Percentiles rank a stretch among this genome's conserved stretches.
These are phyloP conservation scores for Coemansia sp. DNA, from an alignment of 192 early-diverging fungal genomes.

Conservation along the genomic window DNA sequence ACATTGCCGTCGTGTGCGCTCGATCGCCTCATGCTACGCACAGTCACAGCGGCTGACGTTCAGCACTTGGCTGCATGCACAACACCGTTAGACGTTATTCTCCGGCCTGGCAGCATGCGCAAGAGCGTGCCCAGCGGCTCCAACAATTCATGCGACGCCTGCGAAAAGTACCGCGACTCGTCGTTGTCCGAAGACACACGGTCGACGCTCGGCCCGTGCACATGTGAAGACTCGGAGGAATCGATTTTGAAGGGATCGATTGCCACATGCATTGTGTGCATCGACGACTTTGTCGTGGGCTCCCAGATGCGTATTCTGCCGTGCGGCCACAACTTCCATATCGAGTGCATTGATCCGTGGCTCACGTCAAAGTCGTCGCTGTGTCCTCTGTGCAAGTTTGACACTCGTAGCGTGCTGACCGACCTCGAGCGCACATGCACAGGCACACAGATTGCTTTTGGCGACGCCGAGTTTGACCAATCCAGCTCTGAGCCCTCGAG, in stretches of 20 bases:
- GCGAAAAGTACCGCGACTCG: background rate
- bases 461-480: constrained; percentile 17
- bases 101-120: constrained; percentile 19
- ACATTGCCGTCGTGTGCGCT: constrained; percentile 48
- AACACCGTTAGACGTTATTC: constrained; percentile 41
- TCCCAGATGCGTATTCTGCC: constrained; percentile 54
- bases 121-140: constrained; percentile 6
- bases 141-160: background rate
- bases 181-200: background rate
- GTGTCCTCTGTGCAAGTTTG: constrained; percentile 57
- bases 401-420: constrained; percentile 48
- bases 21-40: constrained; percentile 43
- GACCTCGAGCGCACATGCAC: constrained; percentile 42
- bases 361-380: constrained; percentile 51
- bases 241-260: constrained; percentile 35
- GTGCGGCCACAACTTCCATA: constrained; percentile 58
- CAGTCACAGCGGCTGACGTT: constrained; percentile 34
- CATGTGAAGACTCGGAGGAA: background rate
- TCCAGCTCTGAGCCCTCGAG: constrained; percentile 35
- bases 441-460: constrained; percentile 23
- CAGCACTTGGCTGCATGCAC: constrained; percentile 35
- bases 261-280: constrained; percentile 55
- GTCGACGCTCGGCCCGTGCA: background rate
- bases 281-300: constrained; percentile 53
- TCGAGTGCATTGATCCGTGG: constrained; percentile 59